Evolutionary conservation across 495 filamentous ascomycete species (phyloP), one percentile per base, ranked within the genome.

Genomic region (Aspergillus asperescens): DNA sequence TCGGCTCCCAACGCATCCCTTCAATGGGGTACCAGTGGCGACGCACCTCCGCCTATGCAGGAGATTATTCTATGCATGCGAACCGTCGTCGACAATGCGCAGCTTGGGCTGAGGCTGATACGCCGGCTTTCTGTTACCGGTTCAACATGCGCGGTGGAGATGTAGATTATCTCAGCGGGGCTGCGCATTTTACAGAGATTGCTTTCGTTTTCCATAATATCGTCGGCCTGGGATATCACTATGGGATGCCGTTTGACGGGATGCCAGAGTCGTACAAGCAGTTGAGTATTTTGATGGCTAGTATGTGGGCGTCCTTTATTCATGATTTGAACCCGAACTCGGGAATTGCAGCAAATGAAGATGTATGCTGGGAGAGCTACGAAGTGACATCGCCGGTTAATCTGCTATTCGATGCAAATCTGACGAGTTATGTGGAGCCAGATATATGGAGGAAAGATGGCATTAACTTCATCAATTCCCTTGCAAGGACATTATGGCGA

Each of bases 111-210:
- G 65, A 63, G 7, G 57, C 60, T 13, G 66, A 61, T 0, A 62
- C 77, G 1, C 60, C 70, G 9, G 81, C 81, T 7, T 85, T 81
- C 68, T 79, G 79, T 63, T 85, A 81, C 64, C 79, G 80, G 7
- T 86, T 84, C 66, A 79, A 85, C 59, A 72, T 75, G 28, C 68
- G 69, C 32, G 62, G 70, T 0, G 68, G 62, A 25, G 72, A 76
- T 45, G 52, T 67, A 0, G 58, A 71, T 1, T 53, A 56, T 7
- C 41, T 65, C 1, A 53, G 59, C 5, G 76, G 78, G 6, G 75
- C 70, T 1, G 74, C 75, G n/a, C 82, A 85, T 55, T 83, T 84
- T 55, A 72, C 74, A 35, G 82, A 85, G 49, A 80, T 85, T 1
- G 61, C 79, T 1, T 81, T 79, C 60, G 81, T 81, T 23, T 84